phyloP scores from a whole-genome alignment of 441 rosid genomes.

The Populus hybrid region DNA sequence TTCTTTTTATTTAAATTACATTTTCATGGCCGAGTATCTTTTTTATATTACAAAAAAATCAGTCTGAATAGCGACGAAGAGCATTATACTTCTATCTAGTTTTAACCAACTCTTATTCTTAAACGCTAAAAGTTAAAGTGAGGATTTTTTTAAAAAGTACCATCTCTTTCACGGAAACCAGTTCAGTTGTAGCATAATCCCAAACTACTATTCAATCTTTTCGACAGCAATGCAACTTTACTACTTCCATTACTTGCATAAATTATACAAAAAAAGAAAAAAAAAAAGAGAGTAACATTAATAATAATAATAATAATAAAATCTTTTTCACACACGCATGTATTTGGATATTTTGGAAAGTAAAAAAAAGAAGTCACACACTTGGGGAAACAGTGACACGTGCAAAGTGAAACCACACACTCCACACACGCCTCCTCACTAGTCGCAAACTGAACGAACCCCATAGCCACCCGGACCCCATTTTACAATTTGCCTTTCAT shows the following conservation, averaged over 20 bases:
- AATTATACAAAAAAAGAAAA: too few species aligned
- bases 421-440: not conserved
- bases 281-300: not conserved
- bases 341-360: not conserved
- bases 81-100: too few species aligned
- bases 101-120: too few species aligned
- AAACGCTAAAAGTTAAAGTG: too few species aligned
- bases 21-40: too few species aligned
- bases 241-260: too few species aligned
- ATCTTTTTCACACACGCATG: not conserved
- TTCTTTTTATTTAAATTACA: too few species aligned
- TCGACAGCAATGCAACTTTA: not conserved
- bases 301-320: too few species aligned
- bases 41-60: too few species aligned
- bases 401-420: not conserved
- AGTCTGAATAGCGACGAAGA: accelerated
- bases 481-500: not conserved
- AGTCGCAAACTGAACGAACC: not conserved
- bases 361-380: not conserved
- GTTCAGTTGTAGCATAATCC: not conserved
- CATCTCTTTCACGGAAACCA: not conserved
- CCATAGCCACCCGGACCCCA: not conserved
- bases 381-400: not conserved
- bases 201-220: too few species aligned
- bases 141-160: not conserved